phyloP scores from a whole-genome alignment of 2,329 filamentous ascomycete genomes.

The Aschersonia sp. region DNA sequence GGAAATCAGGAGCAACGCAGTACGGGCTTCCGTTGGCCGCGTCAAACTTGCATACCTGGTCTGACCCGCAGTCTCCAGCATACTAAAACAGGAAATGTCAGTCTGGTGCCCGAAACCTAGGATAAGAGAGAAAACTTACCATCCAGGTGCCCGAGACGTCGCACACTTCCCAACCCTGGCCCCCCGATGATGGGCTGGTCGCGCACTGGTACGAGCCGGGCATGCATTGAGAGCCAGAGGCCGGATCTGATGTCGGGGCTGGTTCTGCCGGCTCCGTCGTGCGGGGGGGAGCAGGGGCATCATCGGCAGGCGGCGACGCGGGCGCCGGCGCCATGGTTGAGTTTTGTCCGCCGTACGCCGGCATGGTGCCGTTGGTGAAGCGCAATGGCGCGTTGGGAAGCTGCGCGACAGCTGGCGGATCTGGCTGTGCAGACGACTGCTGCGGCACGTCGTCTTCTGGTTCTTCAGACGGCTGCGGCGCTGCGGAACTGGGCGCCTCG shows the following conservation, averaged over 20 bases:
- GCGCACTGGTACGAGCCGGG: conserved; percentile 1
- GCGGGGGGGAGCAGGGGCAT: not conserved
- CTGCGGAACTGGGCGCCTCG: not conserved
- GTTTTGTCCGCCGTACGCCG: not conserved
- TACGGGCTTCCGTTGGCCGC: conserved; percentile 1
- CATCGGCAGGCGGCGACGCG: not conserved
- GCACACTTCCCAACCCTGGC: conserved; percentile 2
- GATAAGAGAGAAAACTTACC: not conserved
- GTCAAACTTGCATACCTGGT: conserved; percentile 1
- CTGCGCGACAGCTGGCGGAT: not conserved
- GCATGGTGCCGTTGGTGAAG: not conserved
- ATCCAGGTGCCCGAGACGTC: not conserved
- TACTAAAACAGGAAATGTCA: not conserved
- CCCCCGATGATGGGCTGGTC: not conserved
- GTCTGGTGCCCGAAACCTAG: not conserved
- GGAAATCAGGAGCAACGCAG: conserved; percentile 1
- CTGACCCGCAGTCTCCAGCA: not conserved
- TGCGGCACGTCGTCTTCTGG: not conserved
- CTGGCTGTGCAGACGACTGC: not conserved
- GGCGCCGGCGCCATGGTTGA: not conserved
- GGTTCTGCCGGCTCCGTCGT: not conserved
- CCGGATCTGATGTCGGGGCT: not conserved
- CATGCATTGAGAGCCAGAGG: not conserved
- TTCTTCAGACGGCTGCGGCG: not conserved
- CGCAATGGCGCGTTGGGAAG: not conserved